Evolutionary conservation across 225 moss, liverwort and hornwort species (phyloP).

Genomic region (Marchantia paleacea): DNA sequence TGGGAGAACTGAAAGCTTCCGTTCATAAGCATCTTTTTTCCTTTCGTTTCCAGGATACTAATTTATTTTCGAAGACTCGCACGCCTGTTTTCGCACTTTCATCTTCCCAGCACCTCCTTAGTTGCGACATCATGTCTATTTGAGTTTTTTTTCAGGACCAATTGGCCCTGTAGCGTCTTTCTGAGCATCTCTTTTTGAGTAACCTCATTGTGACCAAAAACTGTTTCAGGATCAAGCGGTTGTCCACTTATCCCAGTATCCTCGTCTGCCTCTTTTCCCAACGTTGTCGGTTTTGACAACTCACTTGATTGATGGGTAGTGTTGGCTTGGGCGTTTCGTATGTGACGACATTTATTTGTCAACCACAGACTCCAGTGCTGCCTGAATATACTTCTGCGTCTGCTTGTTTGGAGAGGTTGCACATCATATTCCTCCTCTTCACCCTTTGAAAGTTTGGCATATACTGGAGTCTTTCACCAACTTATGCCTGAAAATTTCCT

Average conservation of each 20-base stretch:
- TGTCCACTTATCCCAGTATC: background rate
- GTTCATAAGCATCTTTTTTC: background rate
- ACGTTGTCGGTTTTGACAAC: background rate
- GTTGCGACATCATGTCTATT: background rate
- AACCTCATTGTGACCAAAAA: too few relatives aligned
- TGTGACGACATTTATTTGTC: background rate
- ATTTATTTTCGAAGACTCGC: background rate
- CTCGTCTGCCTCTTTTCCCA: background rate
- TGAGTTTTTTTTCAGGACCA: background rate
- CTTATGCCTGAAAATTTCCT: background rate
- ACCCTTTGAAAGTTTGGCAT: background rate
- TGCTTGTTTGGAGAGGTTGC: background rate
- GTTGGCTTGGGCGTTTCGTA: background rate
- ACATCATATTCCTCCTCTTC: background rate
- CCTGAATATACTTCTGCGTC: background rate
- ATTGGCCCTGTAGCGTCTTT: background rate
- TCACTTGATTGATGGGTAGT: background rate
- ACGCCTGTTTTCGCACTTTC: background rate
- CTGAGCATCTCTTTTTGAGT: background rate
- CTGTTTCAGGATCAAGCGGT: too few relatives aligned
- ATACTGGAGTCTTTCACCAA: background rate
- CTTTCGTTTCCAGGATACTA: background rate
- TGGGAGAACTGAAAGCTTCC: background rate
- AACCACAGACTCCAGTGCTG: background rate
- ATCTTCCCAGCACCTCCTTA: background rate